Evolutionary conservation across 352 stramenopile genomes (phyloP).

Genomic region (Phytophthora capsici): DNA sequence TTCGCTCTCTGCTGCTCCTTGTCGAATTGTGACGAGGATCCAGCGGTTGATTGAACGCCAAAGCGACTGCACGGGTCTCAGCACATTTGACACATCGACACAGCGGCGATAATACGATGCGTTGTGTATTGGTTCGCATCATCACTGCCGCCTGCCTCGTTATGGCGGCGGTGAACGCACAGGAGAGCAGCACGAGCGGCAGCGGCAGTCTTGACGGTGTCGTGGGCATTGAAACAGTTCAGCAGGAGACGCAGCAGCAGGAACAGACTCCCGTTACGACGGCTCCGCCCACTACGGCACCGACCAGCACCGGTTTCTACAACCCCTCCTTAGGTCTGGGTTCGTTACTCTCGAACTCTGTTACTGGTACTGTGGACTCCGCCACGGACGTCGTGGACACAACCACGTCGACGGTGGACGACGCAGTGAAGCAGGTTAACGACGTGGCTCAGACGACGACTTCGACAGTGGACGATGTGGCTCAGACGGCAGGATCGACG

Average conservation of each 20-base stretch:
- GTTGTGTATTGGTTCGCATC: constrained; percentile 25
- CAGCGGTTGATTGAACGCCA: constrained; percentile 4
- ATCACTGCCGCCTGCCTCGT: constrained; percentile 33
- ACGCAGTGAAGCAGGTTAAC: not conserved
- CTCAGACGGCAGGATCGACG: not conserved
- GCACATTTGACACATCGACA: constrained; percentile 5
- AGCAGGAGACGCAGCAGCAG: constrained; percentile 18
- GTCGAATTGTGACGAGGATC: constrained; percentile 25
- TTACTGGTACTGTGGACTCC: constrained; percentile 25
- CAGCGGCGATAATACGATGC: constrained; percentile 16
- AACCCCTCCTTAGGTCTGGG: constrained; percentile 17
- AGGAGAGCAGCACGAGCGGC: constrained; percentile 21
- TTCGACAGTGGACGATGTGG: not conserved
- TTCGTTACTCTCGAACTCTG: constrained; percentile 24
- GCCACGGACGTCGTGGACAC: constrained; percentile 18
- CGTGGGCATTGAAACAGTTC: constrained; percentile 18
- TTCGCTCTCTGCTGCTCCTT: constrained; percentile 19
- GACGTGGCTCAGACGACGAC: constrained; percentile 2
- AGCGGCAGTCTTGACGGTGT: constrained; percentile 21
- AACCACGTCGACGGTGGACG: constrained; percentile 11
- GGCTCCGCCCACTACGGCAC: not conserved
- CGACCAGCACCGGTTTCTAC: constrained; percentile 20
- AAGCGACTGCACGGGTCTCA: not conserved
- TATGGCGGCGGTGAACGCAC: constrained; percentile 18
- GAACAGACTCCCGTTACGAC: constrained; percentile 5